Percentiles rank a stretch among this genome's conserved stretches.
Evolutionary conservation across 306 rosid species (phyloP).

Genomic region (Vicia faba): DNA sequence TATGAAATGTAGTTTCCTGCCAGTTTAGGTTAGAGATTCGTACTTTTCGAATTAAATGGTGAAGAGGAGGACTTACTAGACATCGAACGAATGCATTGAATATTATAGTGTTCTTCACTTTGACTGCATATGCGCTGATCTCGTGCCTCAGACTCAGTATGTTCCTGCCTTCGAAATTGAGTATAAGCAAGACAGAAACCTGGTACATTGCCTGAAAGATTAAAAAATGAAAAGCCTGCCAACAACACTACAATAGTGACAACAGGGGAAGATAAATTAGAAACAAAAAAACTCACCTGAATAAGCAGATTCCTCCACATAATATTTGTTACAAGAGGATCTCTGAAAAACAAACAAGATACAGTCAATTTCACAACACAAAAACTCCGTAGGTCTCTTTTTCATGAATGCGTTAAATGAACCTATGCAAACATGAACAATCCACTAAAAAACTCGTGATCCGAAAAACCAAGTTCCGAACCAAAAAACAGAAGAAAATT

Average conservation of each 20-base stretch:
- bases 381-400: constrained; percentile 14
- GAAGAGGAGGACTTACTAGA: constrained; percentile 61
- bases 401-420: constrained; percentile 7
- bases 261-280: constrained; percentile 19
- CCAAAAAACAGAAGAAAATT: neutral
- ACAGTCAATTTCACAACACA: constrained; percentile 14
- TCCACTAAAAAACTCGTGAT: constrained; percentile 1
- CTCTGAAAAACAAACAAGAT: constrained; percentile 56
- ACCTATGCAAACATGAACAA: constrained; percentile 20
- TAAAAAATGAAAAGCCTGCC: neutral
- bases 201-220: constrained; percentile 77
- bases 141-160: constrained; percentile 52
- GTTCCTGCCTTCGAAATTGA: constrained; percentile 66
- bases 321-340: constrained; percentile 84
- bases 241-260: constrained; percentile 23
- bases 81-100: constrained; percentile 94
- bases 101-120: constrained; percentile 84
- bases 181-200: constrained; percentile 70
- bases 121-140: constrained; percentile 37
- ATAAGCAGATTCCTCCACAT: constrained; percentile 95
- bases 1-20: neutral
- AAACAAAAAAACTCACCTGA: constrained; percentile 57
- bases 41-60: too few species aligned
- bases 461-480: neutral
- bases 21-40: too few species aligned